Evolutionary conservation across 2,329 filamentous ascomycete genomes (phyloP).

Genomic region (Decorospora gaudefroyi): DNA sequence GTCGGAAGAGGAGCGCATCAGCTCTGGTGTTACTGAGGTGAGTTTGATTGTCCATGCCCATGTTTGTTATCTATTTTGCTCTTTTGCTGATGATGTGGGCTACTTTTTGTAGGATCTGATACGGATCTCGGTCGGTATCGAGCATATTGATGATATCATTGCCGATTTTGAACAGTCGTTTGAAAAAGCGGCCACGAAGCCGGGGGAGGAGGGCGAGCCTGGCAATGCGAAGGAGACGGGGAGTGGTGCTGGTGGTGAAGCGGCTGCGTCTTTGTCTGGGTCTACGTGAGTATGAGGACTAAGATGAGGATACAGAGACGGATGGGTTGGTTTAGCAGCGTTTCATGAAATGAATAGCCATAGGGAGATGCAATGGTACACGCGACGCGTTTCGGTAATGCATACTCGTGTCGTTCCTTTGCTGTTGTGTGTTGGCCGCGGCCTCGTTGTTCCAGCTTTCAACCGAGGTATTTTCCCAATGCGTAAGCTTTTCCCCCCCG

Average conservation of each 20-base stretch:
- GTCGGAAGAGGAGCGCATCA: slow-evolving; percentile 75
- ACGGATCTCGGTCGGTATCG: slow-evolving; percentile 91
- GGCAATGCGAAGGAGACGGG: slow-evolving; percentile 42
- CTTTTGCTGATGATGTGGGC: neutral
- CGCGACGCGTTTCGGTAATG: too few relatives aligned
- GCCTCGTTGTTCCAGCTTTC: too few relatives aligned
- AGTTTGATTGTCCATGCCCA: slow-evolving; percentile 14
- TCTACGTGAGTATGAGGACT: slow-evolving; percentile 24
- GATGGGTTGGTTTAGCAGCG: slow-evolving; percentile 5
- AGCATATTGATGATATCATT: slow-evolving; percentile 97
- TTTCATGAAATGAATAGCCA: too few relatives aligned
- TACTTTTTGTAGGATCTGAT: slow-evolving; percentile 71
- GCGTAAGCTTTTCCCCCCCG: too few relatives aligned
- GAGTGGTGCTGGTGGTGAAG: slow-evolving; percentile 28
- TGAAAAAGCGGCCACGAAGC: slow-evolving; percentile 58
- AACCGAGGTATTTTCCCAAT: too few relatives aligned
- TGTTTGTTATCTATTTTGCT: neutral
- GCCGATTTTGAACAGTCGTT: slow-evolving; percentile 94
- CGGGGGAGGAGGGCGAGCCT: slow-evolving; percentile 41
- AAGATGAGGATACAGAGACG: neutral
- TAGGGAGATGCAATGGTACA: too few relatives aligned
- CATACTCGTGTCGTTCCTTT: too few relatives aligned
- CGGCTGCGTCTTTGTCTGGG: slow-evolving; percentile 38
- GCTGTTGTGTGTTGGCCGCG: too few relatives aligned
- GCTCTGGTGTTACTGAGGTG: slow-evolving; percentile 80